Percentiles rank a stretch among this genome's conserved stretches.
Conservation (phyloP, 805 yeast species). For the Vanderwaltozyma polyspora region DNA sequence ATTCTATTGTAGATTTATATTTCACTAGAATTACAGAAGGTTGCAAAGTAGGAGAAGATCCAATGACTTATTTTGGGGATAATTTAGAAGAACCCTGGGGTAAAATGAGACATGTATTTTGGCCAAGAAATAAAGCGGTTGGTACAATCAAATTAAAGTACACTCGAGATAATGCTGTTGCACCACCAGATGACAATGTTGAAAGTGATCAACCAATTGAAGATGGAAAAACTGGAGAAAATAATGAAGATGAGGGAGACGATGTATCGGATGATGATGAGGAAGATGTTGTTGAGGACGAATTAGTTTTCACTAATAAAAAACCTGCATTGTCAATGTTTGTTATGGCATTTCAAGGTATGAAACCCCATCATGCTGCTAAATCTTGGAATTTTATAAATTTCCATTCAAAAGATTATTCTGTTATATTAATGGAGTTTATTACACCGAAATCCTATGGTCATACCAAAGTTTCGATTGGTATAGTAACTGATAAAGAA, state of each 20-base stretch:
- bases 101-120: constrained; percentile 85
- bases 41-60: constrained; percentile 82
- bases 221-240: constrained; percentile 2
- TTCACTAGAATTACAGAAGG: constrained; percentile 60
- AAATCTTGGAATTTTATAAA: constrained; percentile 90
- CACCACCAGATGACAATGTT: constrained; percentile 6
- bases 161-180: no score
- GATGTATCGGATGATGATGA: constrained; percentile 7
- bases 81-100: constrained; percentile 89
- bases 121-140: constrained; percentile 75
- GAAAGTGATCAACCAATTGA: constrained; percentile 6
- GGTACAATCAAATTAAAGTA: constrained; percentile 50
- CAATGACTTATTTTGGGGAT: constrained; percentile 78
- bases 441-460: constrained; percentile 89
- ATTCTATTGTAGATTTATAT: constrained; percentile 58
- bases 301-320: constrained; percentile 16
- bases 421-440: constrained; percentile 88
- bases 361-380: constrained; percentile 99
- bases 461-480: constrained; percentile 66
- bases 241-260: constrained; percentile 4
- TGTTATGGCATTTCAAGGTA: constrained; percentile 94
- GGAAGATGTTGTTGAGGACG: constrained; percentile 13
- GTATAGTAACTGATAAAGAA: constrained; percentile 55
- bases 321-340: constrained; percentile 50
- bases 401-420: constrained; percentile 64